Evolutionary conservation across 306 rosid species (phyloP).

Genomic region (Dalbergia cochinchinensis): DNA sequence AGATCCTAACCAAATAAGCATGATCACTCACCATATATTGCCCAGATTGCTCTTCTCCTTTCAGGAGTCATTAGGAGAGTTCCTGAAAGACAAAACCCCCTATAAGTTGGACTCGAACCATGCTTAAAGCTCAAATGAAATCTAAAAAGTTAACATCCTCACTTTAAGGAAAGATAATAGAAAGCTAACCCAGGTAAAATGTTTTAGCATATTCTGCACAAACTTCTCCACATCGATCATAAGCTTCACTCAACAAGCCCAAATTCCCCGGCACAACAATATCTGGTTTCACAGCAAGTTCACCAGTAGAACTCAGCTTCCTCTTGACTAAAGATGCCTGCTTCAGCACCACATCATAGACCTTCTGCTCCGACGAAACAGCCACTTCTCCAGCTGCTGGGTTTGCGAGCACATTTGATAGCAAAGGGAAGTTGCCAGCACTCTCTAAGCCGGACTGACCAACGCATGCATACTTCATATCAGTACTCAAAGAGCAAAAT

Average conservation of each 20-base stretch:
- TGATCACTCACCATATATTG: slow-evolving; percentile 79
- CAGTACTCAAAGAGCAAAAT: slow-evolving; percentile 49
- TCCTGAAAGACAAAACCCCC: slow-evolving; percentile 57
- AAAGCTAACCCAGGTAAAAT: slow-evolving; percentile 70
- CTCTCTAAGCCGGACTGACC: slow-evolving; percentile 60
- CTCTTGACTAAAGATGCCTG: slow-evolving; percentile 78
- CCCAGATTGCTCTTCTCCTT: slow-evolving; percentile 88
- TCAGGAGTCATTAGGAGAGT: slow-evolving; percentile 88
- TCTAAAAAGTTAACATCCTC: slow-evolving; percentile 46
- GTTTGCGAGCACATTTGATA: slow-evolving; percentile 69
- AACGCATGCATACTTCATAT: slow-evolving; percentile 58
- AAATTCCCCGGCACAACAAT: slow-evolving; percentile 67
- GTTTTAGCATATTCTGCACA: slow-evolving; percentile 73
- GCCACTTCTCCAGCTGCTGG: slow-evolving; percentile 66
- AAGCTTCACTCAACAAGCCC: slow-evolving; percentile 70
- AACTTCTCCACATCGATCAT: slow-evolving; percentile 68
- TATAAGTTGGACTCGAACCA: slow-evolving; percentile 38
- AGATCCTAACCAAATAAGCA: slow-evolving; percentile 26
- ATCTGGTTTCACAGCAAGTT: slow-evolving; percentile 66
- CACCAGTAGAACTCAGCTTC: slow-evolving; percentile 59
- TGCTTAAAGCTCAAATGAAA: slow-evolving; percentile 32
- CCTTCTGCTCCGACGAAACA: slow-evolving; percentile 71
- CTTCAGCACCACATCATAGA: slow-evolving; percentile 74
- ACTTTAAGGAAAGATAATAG: slow-evolving; percentile 53
- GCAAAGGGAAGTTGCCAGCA: slow-evolving; percentile 52